Conservation (phyloP, 1,139 yeast genomes). For the Hanseniaspora sp. region DNA sequence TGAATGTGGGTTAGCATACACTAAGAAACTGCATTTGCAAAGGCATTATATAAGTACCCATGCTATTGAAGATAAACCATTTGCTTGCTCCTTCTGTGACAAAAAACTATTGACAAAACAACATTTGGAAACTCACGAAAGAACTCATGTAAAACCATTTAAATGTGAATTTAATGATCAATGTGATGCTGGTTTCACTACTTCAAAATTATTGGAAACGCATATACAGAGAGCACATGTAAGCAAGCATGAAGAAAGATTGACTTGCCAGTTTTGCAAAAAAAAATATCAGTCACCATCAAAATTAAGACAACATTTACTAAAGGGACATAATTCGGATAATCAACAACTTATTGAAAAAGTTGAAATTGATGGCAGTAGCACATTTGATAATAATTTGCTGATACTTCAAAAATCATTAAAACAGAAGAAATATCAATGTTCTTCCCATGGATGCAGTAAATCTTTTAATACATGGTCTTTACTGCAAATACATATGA, state of each 20-base stretch:
- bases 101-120: conserved; percentile 76
- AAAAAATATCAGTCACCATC: conserved; percentile 11
- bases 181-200: conserved; percentile 48
- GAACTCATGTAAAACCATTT: conserved; percentile 65
- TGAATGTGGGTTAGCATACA: conserved; percentile 54
- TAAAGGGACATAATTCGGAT: neutral
- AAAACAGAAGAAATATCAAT: conserved; percentile 35
- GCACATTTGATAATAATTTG: neutral
- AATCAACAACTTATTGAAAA: neutral
- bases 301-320: conserved; percentile 37
- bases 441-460: conserved; percentile 53
- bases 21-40: conserved; percentile 66
- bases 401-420: neutral
- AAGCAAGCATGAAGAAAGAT: conserved; percentile 22
- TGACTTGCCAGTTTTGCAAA: conserved; percentile 14
- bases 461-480: conserved; percentile 63
- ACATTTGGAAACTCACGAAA: conserved; percentile 70
- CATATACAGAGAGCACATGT: conserved; percentile 52
- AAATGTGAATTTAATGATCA: conserved; percentile 51
- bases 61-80: conserved; percentile 47
- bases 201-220: conserved; percentile 51
- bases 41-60: conserved; percentile 62
- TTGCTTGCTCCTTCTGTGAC: conserved; percentile 61
- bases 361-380: neutral
- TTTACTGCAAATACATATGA: conserved; percentile 59